phyloP scores from a whole-genome alignment of 192 early-diverging fungal species.

The Rhizoclosmatium sp. region DNA sequence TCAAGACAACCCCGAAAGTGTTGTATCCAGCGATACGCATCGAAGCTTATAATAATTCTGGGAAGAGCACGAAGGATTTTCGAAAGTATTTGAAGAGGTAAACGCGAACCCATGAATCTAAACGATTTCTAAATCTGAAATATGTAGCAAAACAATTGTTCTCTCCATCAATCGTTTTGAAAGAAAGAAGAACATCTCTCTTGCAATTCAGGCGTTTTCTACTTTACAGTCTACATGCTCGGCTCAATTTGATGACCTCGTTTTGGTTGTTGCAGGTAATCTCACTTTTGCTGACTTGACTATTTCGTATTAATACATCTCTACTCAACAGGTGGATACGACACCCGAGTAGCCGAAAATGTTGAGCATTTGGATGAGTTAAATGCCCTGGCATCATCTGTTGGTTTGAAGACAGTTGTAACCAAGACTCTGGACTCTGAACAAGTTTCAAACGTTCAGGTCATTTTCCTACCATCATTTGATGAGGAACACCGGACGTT shows the following conservation, averaged over 20 bases:
- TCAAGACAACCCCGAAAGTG: conserved; percentile 71
- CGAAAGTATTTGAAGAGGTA: conserved; percentile 10
- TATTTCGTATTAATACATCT: not conserved
- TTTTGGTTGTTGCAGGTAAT: conserved; percentile 81
- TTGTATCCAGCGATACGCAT: conserved; percentile 84
- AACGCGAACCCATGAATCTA: not conserved
- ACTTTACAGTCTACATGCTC: conserved; percentile 40
- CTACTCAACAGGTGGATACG: conserved; percentile 78
- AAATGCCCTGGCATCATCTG: conserved; percentile 56
- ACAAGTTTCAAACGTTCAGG: conserved; percentile 47
- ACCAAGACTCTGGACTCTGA: conserved; percentile 36
- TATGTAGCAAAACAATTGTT: conserved; percentile 39
- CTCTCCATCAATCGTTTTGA: conserved; percentile 98
- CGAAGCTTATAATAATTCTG: conserved; percentile 7
- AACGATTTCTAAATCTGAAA: not conserved
- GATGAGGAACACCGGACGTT: conserved; percentile 79
- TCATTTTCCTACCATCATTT: conserved; percentile 91
- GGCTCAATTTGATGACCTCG: conserved; percentile 50
- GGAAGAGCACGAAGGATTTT: not conserved
- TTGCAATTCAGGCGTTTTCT: conserved; percentile 83
- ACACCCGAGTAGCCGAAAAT: conserved; percentile 85
- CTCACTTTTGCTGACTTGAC: not conserved
- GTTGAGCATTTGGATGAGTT: conserved; percentile 82
- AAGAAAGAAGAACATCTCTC: conserved; percentile 85
- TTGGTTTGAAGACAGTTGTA: conserved; percentile 57